Conservation (phyloP, 2,329 filamentous ascomycete species). For the Passalora sequoiae region DNA sequence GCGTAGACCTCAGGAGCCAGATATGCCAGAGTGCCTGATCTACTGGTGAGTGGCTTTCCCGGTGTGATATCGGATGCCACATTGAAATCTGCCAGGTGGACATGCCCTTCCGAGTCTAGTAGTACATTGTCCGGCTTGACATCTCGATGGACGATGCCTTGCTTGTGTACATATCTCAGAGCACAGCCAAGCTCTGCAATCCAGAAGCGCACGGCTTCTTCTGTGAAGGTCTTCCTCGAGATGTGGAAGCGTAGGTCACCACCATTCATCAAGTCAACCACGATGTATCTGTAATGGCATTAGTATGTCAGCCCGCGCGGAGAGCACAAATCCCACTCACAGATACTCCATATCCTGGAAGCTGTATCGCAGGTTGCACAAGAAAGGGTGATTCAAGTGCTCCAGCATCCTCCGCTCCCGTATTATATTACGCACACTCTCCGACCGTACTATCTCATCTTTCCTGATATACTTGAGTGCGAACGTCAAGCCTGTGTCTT, state of each 20-base stretch:
- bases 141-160: slow-evolving; percentile 85
- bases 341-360: slow-evolving; percentile 99
- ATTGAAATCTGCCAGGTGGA: slow-evolving; percentile 98
- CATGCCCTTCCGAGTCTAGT: slow-evolving; percentile 82
- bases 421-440: slow-evolving; percentile 97
- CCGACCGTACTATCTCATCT: slow-evolving; percentile 97
- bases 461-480: slow-evolving; percentile 97
- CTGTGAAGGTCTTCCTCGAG: slow-evolving; percentile 93
- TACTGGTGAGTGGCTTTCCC: slow-evolving; percentile 80
- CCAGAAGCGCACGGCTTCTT: slow-evolving; percentile 96
- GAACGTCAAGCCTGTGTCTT: slow-evolving; percentile 89
- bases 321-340: too few species aligned
- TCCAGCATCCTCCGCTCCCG: slow-evolving; percentile 96
- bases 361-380: slow-evolving; percentile 97
- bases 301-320: slow-evolving; percentile 26
- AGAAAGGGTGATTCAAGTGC: slow-evolving; percentile 94
- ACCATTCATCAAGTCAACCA: slow-evolving; percentile 96
- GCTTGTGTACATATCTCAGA: slow-evolving; percentile 75
- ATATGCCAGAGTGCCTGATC: slow-evolving; percentile 93
- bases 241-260: slow-evolving; percentile 97
- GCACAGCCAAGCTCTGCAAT: slow-evolving; percentile 91
- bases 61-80: slow-evolving; percentile 90
- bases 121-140: slow-evolving; percentile 90
- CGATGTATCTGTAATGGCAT: slow-evolving; percentile 61
- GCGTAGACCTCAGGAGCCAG: slow-evolving; percentile 92